phyloP scores from a whole-genome alignment of 208 protist genomes.

The Acanthamoeba castellanii region DNA sequence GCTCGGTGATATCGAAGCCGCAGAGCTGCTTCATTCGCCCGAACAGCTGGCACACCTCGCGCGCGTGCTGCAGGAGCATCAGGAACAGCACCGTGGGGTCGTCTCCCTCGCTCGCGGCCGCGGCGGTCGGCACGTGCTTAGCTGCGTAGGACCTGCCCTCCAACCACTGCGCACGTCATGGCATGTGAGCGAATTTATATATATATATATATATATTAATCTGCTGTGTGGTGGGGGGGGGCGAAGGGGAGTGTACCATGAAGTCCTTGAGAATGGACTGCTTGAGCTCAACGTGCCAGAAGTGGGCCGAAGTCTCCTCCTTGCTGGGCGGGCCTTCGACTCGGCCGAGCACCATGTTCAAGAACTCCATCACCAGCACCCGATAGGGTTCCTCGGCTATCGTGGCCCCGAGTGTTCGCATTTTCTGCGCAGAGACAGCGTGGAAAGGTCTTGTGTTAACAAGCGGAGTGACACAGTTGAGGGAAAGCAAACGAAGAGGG shows the following conservation, averaged over 20 bases:
- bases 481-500: not conserved
- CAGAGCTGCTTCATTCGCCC: slow-evolving; percentile 59
- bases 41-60: slow-evolving; percentile 56
- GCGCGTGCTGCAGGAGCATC: slow-evolving; percentile 52
- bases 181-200: too few relatives aligned
- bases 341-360: slow-evolving; percentile 50
- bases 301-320: slow-evolving; percentile 31
- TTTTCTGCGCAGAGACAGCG: not conserved
- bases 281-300: slow-evolving; percentile 63
- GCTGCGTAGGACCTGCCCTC: slow-evolving; percentile 27
- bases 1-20: slow-evolving; percentile 57
- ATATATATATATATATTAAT: too few relatives aligned
- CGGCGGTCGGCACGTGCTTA: not conserved
- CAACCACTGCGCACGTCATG: not conserved
- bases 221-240: not conserved
- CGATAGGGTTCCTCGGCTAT: slow-evolving; percentile 53
- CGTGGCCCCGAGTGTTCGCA: slow-evolving; percentile 32
- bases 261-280: slow-evolving; percentile 47
- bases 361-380: slow-evolving; percentile 57
- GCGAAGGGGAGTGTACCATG: not conserved
- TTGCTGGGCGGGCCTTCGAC: not conserved
- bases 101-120: not conserved
- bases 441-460: not conserved
- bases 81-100: slow-evolving; percentile 44
- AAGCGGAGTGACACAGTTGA: not conserved